phyloP scores from a whole-genome alignment of 1,284 basidiomycete genomes.

The Marasmius fiardii region DNA sequence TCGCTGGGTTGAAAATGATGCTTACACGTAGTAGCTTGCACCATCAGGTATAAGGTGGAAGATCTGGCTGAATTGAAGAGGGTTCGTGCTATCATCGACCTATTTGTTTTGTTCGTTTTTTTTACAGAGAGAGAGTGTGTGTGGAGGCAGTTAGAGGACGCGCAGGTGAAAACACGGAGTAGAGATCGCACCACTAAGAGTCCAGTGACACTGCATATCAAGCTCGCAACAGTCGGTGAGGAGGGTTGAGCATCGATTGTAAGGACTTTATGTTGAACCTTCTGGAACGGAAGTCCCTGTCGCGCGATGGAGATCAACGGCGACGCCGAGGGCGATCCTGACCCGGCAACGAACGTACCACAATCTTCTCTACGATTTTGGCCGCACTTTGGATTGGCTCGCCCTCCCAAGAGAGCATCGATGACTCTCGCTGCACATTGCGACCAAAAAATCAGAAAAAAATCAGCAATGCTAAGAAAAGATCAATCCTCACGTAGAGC shows the following conservation, averaged over 20 bases:
- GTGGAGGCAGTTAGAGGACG: too few relatives aligned
- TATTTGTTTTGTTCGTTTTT: too few relatives aligned
- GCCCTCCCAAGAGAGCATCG: constrained; percentile 92
- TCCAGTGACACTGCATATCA: constrained; percentile 91
- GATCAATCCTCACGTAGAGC: constrained; percentile 68
- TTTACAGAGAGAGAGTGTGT: too few relatives aligned
- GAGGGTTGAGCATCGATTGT: constrained; percentile 93
- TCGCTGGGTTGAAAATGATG: constrained; percentile 10
- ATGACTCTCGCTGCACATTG: constrained; percentile 63
- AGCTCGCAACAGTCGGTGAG: constrained; percentile 51
- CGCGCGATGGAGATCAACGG: constrained; percentile 10
- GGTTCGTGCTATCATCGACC: constrained; percentile 79
- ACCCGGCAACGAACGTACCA: constrained; percentile 44
- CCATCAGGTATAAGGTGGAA: constrained; percentile 89
- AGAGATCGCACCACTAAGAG: constrained; percentile 61
- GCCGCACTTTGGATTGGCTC: constrained; percentile 54
- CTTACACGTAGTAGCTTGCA: constrained; percentile 83
- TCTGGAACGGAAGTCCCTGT: constrained; percentile 79
- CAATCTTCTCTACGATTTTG: constrained; percentile 79
- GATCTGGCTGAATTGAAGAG: constrained; percentile 86
- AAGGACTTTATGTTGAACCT: constrained; percentile 80
- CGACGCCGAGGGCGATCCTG: neutral
- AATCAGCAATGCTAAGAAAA: constrained; percentile 15
- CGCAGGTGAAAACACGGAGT: neutral
- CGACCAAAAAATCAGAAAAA: constrained; percentile 25